A percentile compares a stretch with the other conserved stretches of the same genome.
Evolutionary conservation across 75 land plant genomes (phyloP).

Genomic region (Chamaecyparis obtusa): DNA sequence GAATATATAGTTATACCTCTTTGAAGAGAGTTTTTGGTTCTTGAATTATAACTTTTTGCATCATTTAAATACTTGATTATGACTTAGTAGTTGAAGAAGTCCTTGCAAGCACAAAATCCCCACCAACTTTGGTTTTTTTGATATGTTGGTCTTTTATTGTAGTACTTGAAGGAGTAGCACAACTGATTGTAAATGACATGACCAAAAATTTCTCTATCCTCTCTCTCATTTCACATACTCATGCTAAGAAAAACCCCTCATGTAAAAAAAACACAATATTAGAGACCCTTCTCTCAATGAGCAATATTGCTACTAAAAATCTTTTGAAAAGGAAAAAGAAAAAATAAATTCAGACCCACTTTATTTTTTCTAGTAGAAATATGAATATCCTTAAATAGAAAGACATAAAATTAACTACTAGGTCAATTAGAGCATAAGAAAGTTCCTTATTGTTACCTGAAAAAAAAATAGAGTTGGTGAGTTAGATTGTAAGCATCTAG

Average conservation of each 20-base stretch:
- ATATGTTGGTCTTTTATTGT: conserved; percentile 4
- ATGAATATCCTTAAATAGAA: not conserved
- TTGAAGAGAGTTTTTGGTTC: conserved; percentile 1
- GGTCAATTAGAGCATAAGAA: not conserved
- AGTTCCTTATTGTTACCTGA: not conserved
- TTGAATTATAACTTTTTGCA: not conserved
- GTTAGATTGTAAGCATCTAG: not conserved
- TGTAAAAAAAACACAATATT: not conserved
- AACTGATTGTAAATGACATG: conserved; percentile 12
- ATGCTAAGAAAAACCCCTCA: not conserved
- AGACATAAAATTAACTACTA: too few relatives aligned
- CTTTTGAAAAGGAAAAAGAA: not conserved
- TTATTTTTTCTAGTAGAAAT: not conserved
- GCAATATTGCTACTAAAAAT: not conserved
- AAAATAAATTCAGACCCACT: not conserved
- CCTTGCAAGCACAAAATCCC: conserved; percentile 5
- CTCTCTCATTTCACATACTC: conserved; percentile 6
- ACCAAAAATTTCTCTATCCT: conserved; percentile 2
- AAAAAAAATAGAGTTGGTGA: not conserved
- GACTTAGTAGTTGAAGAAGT: not conserved
- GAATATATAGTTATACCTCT: not conserved
- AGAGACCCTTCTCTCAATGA: not conserved
- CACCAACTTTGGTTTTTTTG: not conserved
- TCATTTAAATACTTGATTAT: conserved; percentile 5
- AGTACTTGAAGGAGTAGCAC: conserved; percentile 12